Evolutionary conservation across 1,139 yeast species (phyloP).

Genomic region (Saccharomyces hybrid): DNA sequence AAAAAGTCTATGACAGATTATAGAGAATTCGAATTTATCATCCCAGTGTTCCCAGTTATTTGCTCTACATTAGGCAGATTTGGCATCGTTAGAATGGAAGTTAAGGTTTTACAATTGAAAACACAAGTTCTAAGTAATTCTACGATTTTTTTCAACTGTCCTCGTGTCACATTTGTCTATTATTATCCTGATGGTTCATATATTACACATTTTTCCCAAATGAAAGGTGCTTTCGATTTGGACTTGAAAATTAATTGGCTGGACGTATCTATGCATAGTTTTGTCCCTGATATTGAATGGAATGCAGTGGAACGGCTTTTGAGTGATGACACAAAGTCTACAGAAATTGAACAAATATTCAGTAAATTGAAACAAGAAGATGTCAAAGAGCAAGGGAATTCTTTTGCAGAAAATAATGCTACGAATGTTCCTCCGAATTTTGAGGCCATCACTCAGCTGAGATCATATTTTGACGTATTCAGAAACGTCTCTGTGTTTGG

Average conservation of each 20-base stretch:
- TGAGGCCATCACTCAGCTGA: slow-evolving; percentile 26
- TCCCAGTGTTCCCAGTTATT: slow-evolving; percentile 60
- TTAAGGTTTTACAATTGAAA: slow-evolving; percentile 55
- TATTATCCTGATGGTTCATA: slow-evolving; percentile 62
- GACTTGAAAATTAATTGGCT: slow-evolving; percentile 63
- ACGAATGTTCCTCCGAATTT: slow-evolving; percentile 11
- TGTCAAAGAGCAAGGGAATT: not conserved
- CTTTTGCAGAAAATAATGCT: slow-evolving; percentile 1
- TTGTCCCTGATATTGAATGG: slow-evolving; percentile 41
- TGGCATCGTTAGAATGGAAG: slow-evolving; percentile 49
- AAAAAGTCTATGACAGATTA: slow-evolving; percentile 40
- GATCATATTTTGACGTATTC: slow-evolving; percentile 36
- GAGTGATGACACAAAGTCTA: slow-evolving; percentile 19
- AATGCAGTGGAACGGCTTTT: slow-evolving; percentile 32
- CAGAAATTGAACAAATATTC: slow-evolving; percentile 12
- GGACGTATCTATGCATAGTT: slow-evolving; percentile 47
- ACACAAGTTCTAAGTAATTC: slow-evolving; percentile 64
- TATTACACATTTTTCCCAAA: slow-evolving; percentile 51
- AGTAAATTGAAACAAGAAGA: slow-evolving; percentile 2
- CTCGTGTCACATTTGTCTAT: slow-evolving; percentile 48
- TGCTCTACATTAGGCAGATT: slow-evolving; percentile 46
- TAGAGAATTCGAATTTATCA: slow-evolving; percentile 56
- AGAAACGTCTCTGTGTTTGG: slow-evolving; percentile 47
- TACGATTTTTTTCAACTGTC: slow-evolving; percentile 52
- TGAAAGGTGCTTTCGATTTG: slow-evolving; percentile 53